Evolutionary conservation across 1,284 basidiomycete species (phyloP), one percentile per base, ranked within the genome.

Genomic region (Bjerkandera adusta): DNA sequence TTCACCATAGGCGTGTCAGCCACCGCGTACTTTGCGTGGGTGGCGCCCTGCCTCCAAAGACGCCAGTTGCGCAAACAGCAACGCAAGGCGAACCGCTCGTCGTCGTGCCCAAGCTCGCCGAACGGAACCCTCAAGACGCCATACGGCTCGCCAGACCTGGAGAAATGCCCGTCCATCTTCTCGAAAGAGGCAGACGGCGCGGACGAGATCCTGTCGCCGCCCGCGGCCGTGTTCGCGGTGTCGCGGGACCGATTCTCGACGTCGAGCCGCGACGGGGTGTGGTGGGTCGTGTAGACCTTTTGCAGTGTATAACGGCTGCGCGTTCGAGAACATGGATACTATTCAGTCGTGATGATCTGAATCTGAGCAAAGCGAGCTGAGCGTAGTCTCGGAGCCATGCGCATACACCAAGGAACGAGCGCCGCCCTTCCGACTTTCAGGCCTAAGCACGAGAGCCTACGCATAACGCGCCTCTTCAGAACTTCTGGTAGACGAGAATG

Each of bases 221-320:
- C 60, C 25, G 52, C 57, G 36, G 58, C 60, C 20, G 22, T 39
- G 24, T 57, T 41, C 52, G 44, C 35, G 41, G 50, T 42, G 45
- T 42, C 34, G 39, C 48, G 45, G n/a, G 36, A 30, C 26, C 47
- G 44, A 33, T 50, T 54, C 43, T 48, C 49, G 15, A 49, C 49
- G 8, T 20, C 49, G 25, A 45, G 49, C 13, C 55, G 51, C 33
- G 57, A 57, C 35, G 57, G 54, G 26, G 49, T 54, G 36, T 61
- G 59, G 59, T 61, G 57, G 58, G 50, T 57, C 32, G 53, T 60
- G 39, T 60, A 50, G 41, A n/a, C n/a, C n/a, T n/a, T n/a, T n/a
- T n/a, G n/a, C 21, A 49, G 36, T 16, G 49, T 30, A 6, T 37
- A 38, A 30, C 29, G 27, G 10, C 35, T 33, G 4, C 26, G 22